Evolutionary conservation across 441 rosid genomes (phyloP).

Genomic region (Pelargonium cotyledonis): DNA sequence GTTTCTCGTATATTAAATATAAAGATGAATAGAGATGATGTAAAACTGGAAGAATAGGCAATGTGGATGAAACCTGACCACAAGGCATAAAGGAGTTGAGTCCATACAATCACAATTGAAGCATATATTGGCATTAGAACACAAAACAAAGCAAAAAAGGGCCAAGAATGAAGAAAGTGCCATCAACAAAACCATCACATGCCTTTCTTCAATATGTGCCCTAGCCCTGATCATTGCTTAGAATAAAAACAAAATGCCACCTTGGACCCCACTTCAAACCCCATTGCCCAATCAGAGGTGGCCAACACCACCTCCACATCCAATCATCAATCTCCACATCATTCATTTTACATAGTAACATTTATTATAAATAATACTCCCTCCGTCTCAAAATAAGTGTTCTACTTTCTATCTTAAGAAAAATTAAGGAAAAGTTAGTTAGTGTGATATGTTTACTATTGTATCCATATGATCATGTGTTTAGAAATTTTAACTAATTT

Average conservation of each 20-base stretch:
- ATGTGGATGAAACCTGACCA: slow-evolving; percentile 35
- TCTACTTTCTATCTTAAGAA: no score
- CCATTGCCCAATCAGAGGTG: not conserved
- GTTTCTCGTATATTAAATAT: no score
- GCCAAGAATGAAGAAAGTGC: not conserved
- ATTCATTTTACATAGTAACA: not conserved
- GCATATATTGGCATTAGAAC: not conserved
- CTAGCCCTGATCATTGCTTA: not conserved
- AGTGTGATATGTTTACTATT: no score
- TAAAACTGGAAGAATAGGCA: slow-evolving; percentile 1
- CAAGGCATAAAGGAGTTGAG: not conserved
- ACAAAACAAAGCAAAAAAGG: not conserved
- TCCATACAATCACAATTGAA: slow-evolving; percentile 1
- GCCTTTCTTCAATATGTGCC: not conserved
- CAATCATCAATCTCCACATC: not conserved
- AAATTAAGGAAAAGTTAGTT: no score
- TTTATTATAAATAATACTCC: no score
- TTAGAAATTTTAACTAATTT: no score
- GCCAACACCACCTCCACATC: not conserved
- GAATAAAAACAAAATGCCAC: no score
- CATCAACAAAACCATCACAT: not conserved
- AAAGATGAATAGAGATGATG: no score
- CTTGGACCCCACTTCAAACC: not conserved
- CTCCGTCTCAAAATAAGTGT: no score
- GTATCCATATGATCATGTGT: no score